phyloP scores from a whole-genome alignment of 2,329 filamentous ascomycete genomes.

The Dactylella cylindrospora region DNA sequence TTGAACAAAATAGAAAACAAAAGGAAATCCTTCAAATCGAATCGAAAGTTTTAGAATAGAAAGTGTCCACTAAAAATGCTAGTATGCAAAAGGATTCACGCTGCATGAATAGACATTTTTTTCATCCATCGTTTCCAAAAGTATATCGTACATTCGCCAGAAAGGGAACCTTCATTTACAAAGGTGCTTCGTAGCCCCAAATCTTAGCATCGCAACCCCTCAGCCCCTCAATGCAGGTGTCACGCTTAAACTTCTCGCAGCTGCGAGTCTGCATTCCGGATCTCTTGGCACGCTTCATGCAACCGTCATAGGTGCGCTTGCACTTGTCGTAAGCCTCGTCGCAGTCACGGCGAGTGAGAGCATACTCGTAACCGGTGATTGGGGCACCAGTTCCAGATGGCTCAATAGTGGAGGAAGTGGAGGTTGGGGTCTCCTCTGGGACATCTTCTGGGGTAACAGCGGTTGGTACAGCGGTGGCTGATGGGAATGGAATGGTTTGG shows the following conservation, averaged over 20 bases:
- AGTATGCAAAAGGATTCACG: not conserved
- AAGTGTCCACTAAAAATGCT: not conserved
- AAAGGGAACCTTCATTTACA: not conserved
- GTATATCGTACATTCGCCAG: slow-evolving; percentile 15
- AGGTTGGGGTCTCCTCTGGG: not conserved
- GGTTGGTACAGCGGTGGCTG: not conserved
- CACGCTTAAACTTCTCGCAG: slow-evolving; percentile 40
- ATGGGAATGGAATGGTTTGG: slow-evolving; percentile 12
- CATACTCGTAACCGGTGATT: slow-evolving; percentile 22
- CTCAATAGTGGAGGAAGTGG: slow-evolving; percentile 1
- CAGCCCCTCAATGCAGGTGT: slow-evolving; percentile 24
- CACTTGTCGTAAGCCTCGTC: slow-evolving; percentile 27
- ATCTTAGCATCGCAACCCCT: slow-evolving; percentile 26
- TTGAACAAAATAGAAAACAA: not conserved
- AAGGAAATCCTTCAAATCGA: not conserved
- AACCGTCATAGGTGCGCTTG: slow-evolving; percentile 27
- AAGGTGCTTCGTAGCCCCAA: slow-evolving; percentile 1
- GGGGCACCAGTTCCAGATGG: slow-evolving; percentile 28
- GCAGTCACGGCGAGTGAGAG: slow-evolving; percentile 32
- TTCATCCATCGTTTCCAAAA: slow-evolving; percentile 10
- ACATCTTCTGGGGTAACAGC: slow-evolving; percentile 2
- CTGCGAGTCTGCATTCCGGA: slow-evolving; percentile 35
- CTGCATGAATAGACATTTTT: slow-evolving; percentile 1
- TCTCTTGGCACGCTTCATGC: slow-evolving; percentile 39
- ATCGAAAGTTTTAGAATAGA: not conserved